Evolutionary conservation across 2,329 filamentous ascomycete species (phyloP), one percentile per base, ranked within the genome.

Genomic region (Cladosporium sp.): DNA sequence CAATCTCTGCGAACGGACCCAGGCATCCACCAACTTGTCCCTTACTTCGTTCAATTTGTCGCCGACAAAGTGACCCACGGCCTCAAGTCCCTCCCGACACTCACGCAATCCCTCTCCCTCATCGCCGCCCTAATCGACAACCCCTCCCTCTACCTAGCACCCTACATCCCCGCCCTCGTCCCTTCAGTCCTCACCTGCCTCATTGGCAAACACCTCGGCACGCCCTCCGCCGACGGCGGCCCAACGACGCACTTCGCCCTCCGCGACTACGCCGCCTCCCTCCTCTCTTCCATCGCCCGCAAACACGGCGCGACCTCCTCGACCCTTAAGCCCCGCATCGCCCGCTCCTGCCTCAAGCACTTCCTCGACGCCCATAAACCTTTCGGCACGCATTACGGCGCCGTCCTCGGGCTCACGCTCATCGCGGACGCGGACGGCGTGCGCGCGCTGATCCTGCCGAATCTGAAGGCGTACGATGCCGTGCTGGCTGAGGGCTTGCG

Each of bases 31-130:
- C 93, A 98, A 71, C 82, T 98, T 9, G 84, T 95, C 28, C 93
- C 93, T 0, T 98, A 98, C 72, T 96, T 97, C 63, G 86, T 95
- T 55, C 90, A 95, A 68, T 97, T 95, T 69, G 87, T 97, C 63
- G 86, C 90, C 16, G 92, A 96, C 68, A 93, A 95, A 70, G 89
- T 98, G 46, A 97, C 93, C 1, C 93, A 98, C 69, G 87, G 85
- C 60, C 80, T 95, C 59, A 91, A 95, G 71, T 88, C 95, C 68
- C 80, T 91, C 2, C 96, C 96, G 67, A 83, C 90, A 4, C 77
- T 98, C 18, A 85, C 84, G 16, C 89, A 95, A 68, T 93, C 95
- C 82, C 92, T 98, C 86, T 85, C 90, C 63, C 82, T 97, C 55
- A 85, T 88, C 1, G 82, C 87, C 46, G 89, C 92, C 2, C 76